These are phyloP conservation scores for Quercus dentata DNA, from an alignment of 306 rosid genomes.

Conservation along the genomic window DNA sequence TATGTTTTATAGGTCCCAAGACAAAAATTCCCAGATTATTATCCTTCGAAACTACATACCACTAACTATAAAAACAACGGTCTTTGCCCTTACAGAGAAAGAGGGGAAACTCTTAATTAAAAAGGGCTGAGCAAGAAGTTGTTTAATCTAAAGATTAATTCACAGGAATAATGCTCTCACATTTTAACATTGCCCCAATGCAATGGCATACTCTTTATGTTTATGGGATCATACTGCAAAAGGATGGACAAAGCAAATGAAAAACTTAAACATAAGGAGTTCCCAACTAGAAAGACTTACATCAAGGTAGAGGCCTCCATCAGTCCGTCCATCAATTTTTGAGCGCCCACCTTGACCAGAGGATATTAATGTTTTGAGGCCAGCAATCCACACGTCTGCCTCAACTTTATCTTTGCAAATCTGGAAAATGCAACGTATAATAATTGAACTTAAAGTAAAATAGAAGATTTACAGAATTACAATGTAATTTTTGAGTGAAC, in stretches of 20 bases:
- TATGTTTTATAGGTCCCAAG: background rate
- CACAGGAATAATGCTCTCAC: constrained; percentile 12
- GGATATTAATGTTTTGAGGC: constrained; percentile 73
- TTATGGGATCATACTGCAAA: constrained; percentile 7
- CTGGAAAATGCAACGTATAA: constrained; percentile 37
- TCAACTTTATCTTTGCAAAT: constrained; percentile 97
- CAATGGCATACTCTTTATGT: background rate
- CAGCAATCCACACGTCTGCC: constrained; percentile 95
- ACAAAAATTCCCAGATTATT: background rate
- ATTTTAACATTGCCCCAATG: constrained; percentile 3
- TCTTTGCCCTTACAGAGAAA: background rate
- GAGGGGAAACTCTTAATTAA: background rate
- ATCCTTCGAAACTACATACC: background rate
- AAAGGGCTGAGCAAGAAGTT: background rate
- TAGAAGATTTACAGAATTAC: constrained; percentile 1
- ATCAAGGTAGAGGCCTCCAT: constrained; percentile 84
- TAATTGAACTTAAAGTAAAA: constrained; percentile 8
- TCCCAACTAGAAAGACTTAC: constrained; percentile 47
- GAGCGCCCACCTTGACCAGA: constrained; percentile 97
- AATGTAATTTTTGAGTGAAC: background rate
- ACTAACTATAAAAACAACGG: background rate
- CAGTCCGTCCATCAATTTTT: constrained; percentile 98
- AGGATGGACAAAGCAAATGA: constrained; percentile 5
- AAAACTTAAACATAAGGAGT: constrained; percentile 3
- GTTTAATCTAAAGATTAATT: background rate